Conservation (phyloP, 2,329 filamentous ascomycete species). For the Ophiostoma triangulosporum region DNA sequence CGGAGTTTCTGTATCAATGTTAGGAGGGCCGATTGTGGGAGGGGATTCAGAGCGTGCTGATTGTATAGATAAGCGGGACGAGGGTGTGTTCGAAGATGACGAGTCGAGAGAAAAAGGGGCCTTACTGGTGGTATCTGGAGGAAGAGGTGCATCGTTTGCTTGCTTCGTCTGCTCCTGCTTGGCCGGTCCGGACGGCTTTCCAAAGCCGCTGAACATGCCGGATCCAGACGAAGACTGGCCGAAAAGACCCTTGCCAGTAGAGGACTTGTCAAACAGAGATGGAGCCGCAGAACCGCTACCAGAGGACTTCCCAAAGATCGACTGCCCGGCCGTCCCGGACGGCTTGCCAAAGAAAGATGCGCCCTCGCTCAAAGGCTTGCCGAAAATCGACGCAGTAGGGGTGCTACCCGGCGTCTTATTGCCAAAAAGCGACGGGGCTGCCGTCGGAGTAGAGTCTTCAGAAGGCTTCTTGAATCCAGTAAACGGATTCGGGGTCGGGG, state of each 20-base stretch:
- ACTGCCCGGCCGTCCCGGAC: background rate
- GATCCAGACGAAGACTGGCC: slow-evolving; percentile 12
- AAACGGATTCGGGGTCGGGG: background rate
- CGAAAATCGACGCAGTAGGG: background rate
- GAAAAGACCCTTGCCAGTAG: slow-evolving; percentile 7
- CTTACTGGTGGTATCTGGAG: slow-evolving; percentile 44
- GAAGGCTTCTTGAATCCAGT: background rate
- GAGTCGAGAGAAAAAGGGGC: slow-evolving; percentile 34
- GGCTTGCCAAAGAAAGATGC: slow-evolving; percentile 5
- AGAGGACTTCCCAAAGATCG: slow-evolving; percentile 1
- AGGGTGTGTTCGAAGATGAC: slow-evolving; percentile 38
- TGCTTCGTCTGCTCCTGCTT: slow-evolving; percentile 20
- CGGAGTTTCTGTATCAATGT: slow-evolving; percentile 16
- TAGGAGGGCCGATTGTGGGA: slow-evolving; percentile 7
- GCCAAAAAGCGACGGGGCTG: slow-evolving; percentile 1
- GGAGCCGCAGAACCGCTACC: background rate
- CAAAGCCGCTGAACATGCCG: slow-evolving; percentile 4
- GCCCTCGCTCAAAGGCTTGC: slow-evolving; percentile 1
- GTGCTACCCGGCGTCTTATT: background rate
- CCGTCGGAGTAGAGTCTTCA: background rate
- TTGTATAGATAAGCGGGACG: slow-evolving; percentile 19
- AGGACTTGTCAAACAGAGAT: slow-evolving; percentile 11
- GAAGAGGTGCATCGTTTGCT: slow-evolving; percentile 25
- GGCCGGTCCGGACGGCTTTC: slow-evolving; percentile 18
- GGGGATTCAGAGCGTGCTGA: slow-evolving; percentile 1